Evolutionary conservation across 2,329 filamentous ascomycete species (phyloP).

Genomic region (Talaromyces sp.): DNA sequence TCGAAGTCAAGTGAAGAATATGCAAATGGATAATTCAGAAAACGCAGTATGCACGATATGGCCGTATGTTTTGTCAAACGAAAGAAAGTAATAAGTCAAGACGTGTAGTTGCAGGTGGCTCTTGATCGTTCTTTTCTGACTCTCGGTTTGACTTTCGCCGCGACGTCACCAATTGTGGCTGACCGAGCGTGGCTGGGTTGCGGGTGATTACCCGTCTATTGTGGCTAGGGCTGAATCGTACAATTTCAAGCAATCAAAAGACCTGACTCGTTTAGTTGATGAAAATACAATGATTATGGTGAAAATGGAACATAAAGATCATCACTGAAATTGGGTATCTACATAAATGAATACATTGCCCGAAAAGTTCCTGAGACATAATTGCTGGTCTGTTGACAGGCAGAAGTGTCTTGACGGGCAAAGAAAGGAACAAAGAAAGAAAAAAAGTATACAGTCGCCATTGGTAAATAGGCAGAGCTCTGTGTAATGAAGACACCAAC

Average conservation of each 20-base stretch:
- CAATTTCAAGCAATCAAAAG: not conserved
- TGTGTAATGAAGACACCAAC: not conserved
- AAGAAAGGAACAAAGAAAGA: conserved; percentile 9
- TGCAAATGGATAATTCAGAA: not conserved
- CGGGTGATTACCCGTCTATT: not conserved
- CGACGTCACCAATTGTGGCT: conserved; percentile 11
- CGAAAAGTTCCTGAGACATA: not conserved
- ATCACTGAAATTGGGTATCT: conserved; percentile 17
- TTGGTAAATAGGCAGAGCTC: conserved; percentile 2
- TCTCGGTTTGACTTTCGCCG: not conserved
- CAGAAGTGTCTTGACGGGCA: conserved; percentile 7
- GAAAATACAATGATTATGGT: not conserved
- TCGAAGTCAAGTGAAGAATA: not conserved
- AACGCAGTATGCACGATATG: not conserved
- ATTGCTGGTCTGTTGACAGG: not conserved
- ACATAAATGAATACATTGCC: conserved; percentile 18
- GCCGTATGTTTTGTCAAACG: not conserved
- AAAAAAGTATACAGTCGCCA: conserved; percentile 6
- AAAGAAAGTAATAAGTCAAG: not conserved
- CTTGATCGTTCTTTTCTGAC: not conserved
- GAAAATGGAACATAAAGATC: not conserved
- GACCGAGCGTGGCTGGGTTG: not conserved
- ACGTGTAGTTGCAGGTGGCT: not conserved
- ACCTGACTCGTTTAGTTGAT: not conserved
- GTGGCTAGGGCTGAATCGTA: not conserved